Evolutionary conservation across 257 asterid species (phyloP).

Genomic region (Verbena officinalis): DNA sequence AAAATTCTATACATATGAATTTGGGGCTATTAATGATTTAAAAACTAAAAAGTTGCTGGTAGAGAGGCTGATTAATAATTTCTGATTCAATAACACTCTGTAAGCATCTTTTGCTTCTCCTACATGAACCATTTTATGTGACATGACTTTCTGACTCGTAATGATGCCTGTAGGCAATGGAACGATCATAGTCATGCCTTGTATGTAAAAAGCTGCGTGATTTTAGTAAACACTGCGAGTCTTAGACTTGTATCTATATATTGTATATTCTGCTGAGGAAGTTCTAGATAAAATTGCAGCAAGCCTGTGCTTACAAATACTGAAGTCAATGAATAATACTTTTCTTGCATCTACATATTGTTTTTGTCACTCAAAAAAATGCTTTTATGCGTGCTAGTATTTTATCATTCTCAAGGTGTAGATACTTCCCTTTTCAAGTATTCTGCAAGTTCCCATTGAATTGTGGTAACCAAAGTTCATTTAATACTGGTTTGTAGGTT

Average conservation of each 20-base stretch:
- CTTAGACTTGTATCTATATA: background rate
- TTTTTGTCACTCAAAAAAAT: background rate
- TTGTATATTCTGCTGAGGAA: background rate
- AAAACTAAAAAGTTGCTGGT: conserved; percentile 2
- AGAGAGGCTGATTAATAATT: background rate
- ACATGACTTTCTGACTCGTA: too few species aligned
- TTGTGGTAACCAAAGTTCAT: conserved; percentile 17
- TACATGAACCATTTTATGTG: conserved; percentile 1
- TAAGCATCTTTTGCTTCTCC: conserved; percentile 8
- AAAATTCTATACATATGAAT: background rate
- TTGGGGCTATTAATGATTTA: background rate
- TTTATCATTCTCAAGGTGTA: background rate
- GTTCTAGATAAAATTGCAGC: too few species aligned
- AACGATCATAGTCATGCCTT: conserved; percentile 8
- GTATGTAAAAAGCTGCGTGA: conserved; percentile 9
- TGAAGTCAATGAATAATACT: conserved; percentile 6
- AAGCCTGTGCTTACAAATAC: background rate
- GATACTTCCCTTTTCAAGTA: conserved; percentile 5
- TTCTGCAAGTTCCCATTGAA: conserved; percentile 5
- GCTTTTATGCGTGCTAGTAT: conserved; percentile 19
- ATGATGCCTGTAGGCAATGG: too few species aligned
- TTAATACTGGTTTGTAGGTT: conserved; percentile 52
- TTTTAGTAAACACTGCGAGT: background rate
- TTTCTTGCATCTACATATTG: background rate
- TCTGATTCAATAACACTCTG: conserved; percentile 1